Evolutionary conservation across 2,329 filamentous ascomycete species (phyloP), one percentile per base, ranked within the genome.

Genomic region (Penicillium sclerotigenum): DNA sequence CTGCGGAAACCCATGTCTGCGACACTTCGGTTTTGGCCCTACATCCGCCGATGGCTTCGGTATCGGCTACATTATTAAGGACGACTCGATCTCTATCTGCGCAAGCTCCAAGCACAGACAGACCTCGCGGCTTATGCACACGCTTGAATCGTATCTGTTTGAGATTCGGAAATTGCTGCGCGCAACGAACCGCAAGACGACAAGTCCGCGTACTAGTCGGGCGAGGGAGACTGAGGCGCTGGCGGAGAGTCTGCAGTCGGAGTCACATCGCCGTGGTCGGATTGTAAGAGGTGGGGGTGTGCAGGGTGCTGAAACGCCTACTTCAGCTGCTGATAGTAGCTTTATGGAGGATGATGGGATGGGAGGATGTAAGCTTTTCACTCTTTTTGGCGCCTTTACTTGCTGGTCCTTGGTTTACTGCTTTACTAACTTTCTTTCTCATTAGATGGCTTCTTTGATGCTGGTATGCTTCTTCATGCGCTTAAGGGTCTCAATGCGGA

Each of bases 31-130:
- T 4, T 99, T 99, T 71, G 94, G 94, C 0, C 94, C 94, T 1
- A 96, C 93, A 0, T 93, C 90, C 0, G 93, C 87, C 2, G 91
- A 97, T 63, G 94, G 94, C 0, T 97, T 97, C 69, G 94, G 94
- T 29, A 97, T 99, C 54, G 94, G 94, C 2, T 99, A 99, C 77
- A 97, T 99, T 68, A 97, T 99, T 82, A 99, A 99, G 75, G 91
- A 95, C 64, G 90, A 94, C 50, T 83, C 85, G 47, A 89, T 97
- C 58, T 91, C 87, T 45, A 93, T 99, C 59, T 97, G 94, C 73
- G 91, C 92, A 0, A 89, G 88, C 14, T 94, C 89, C 68, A 97
- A 97, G 76, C 94, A 99, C 73, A 81, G 94, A 38, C 94, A 99
- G 77, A 99, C 94, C 0, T 86, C 86, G 64, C 87, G 94, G 6